These are phyloP conservation scores for Hymenoscyphus scutula DNA, from an alignment of 2,329 filamentous ascomycete genomes.

Conservation along the genomic window DNA sequence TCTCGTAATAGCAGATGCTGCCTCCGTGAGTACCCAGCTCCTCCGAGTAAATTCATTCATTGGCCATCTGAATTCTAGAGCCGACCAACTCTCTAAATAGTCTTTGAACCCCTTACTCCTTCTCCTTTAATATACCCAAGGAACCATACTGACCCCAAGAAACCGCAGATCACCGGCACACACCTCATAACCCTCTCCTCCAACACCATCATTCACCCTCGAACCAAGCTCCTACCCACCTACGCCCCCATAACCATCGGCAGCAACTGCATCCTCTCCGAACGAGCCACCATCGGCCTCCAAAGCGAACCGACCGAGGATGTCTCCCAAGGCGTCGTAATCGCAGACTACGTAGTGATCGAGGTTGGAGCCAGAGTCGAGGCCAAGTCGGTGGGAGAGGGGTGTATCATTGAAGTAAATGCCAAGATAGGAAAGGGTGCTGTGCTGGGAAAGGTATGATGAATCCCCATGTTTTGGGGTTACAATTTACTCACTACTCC, in stretches of 20 bases:
- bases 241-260: constrained; percentile 78
- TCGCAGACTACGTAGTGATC: constrained; percentile 61
- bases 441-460: constrained; percentile 58
- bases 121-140: too few species aligned
- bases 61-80: too few species aligned
- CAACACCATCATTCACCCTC: constrained; percentile 82
- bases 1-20: constrained; percentile 61
- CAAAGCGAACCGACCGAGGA: constrained; percentile 36
- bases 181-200: constrained; percentile 76
- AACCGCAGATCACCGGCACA: constrained; percentile 55
- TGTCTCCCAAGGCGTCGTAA: constrained; percentile 40
- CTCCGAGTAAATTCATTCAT: too few species aligned
- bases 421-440: constrained; percentile 59
- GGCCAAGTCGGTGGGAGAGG: constrained; percentile 47
- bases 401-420: constrained; percentile 60
- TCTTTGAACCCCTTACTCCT: too few species aligned
- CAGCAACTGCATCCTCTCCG: constrained; percentile 77
- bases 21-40: constrained; percentile 37
- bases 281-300: constrained; percentile 58
- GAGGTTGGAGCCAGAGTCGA: constrained; percentile 61
- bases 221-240: constrained; percentile 73
- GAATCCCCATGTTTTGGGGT: constrained; percentile 6
- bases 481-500: constrained; percentile 20
- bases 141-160: too few species aligned
- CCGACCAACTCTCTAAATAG: too few species aligned